These are phyloP conservation scores for Clarireedia paspali DNA, from an alignment of 2,329 filamentous ascomycete genomes.

Conservation along the genomic window DNA sequence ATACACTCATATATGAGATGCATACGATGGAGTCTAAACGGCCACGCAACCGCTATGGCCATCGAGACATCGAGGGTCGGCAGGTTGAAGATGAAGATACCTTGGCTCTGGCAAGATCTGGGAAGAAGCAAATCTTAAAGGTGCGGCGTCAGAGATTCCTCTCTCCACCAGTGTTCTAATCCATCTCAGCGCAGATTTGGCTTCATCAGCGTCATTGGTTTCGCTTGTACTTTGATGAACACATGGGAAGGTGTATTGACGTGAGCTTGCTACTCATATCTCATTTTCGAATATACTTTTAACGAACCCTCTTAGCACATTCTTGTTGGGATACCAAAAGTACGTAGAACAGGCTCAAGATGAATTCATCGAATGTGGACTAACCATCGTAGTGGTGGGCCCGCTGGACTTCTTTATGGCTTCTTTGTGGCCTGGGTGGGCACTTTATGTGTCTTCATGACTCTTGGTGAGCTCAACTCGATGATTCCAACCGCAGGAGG, in stretches of 20 bases:
- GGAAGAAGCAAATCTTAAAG: slow-evolving; percentile 20
- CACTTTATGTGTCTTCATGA: slow-evolving; percentile 36
- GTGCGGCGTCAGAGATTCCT: slow-evolving; percentile 16
- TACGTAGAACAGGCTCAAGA: neutral
- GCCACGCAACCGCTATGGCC: neutral
- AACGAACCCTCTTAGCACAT: neutral
- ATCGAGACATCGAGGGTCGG: neutral
- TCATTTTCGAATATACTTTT: neutral
- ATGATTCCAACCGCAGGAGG: slow-evolving; percentile 39
- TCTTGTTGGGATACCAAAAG: neutral
- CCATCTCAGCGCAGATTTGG: slow-evolving; percentile 32
- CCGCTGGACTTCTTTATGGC: slow-evolving; percentile 45
- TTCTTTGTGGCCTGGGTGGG: slow-evolving; percentile 42
- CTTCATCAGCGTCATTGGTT: slow-evolving; percentile 43
- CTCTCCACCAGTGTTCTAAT: no score
- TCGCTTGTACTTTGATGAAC: slow-evolving; percentile 41
- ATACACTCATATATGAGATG: no score
- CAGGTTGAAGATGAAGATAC: neutral
- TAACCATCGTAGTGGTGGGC: slow-evolving; percentile 37
- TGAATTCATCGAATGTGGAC: neutral
- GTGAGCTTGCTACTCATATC: slow-evolving; percentile 7
- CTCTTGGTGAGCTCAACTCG: slow-evolving; percentile 36
- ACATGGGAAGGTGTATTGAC: slow-evolving; percentile 44
- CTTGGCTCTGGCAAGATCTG: neutral
- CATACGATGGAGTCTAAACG: neutral